Evolutionary conservation across 768 basidiomycete species (phyloP).

Genomic region (Serendipita vermifera): DNA sequence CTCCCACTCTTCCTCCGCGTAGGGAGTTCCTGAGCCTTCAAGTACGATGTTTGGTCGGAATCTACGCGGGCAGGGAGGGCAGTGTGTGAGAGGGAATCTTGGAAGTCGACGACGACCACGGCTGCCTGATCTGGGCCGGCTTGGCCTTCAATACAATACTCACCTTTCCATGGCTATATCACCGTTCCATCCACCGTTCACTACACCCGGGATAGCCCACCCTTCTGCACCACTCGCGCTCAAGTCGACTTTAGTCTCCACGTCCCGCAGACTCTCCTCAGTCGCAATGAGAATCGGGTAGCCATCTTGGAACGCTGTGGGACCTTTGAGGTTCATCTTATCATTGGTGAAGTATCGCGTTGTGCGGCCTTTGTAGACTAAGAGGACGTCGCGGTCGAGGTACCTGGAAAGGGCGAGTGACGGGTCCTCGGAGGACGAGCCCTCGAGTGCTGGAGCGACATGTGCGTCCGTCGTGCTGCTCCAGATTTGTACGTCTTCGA

Average conservation of each 20-base stretch:
- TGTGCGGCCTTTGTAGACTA: constrained; percentile 53
- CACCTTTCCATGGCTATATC: constrained; percentile 51
- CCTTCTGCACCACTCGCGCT: constrained; percentile 27
- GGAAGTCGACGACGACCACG: constrained; percentile 1
- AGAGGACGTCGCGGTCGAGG: constrained; percentile 45
- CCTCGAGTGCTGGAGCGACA: constrained; percentile 36
- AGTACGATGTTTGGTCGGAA: constrained; percentile 70
- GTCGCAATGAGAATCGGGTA: constrained; percentile 57
- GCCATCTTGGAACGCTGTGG: constrained; percentile 46
- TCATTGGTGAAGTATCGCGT: constrained; percentile 37
- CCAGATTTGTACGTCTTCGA: constrained; percentile 42
- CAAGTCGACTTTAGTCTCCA: constrained; percentile 27
- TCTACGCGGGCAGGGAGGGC: constrained; percentile 25
- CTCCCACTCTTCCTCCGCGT: constrained; percentile 58
- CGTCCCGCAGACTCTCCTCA: constrained; percentile 45
- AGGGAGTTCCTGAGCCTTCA: constrained; percentile 48
- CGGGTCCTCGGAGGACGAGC: constrained; percentile 26
- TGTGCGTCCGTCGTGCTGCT: constrained; percentile 43
- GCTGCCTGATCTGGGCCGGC: constrained; percentile 12
- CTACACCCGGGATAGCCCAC: constrained; percentile 27
- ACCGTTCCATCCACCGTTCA: constrained; percentile 39
- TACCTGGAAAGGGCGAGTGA: constrained; percentile 48
- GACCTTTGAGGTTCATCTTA: constrained; percentile 40
- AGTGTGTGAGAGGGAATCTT: constrained; percentile 12
- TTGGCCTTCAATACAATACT: constrained; percentile 17